Percentiles rank a stretch among this genome's conserved stretches.
These are phyloP conservation scores for Amaranthus palmeri DNA, from an alignment of 148 eudicot species.

Conservation along the genomic window DNA sequence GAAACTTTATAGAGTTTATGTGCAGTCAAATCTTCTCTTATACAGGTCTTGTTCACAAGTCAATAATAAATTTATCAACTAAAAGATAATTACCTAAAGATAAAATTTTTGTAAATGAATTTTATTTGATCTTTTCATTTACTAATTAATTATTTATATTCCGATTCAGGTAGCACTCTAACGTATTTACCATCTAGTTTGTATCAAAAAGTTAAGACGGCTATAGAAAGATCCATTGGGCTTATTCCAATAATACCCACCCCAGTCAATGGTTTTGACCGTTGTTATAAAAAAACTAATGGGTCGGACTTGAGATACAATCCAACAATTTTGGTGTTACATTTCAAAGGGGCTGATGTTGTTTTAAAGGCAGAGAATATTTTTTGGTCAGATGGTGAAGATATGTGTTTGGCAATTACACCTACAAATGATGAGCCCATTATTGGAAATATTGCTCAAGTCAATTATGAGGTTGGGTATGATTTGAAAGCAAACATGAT, in stretches of 20 bases:
- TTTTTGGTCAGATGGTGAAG: conserved; percentile 3
- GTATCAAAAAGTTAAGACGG: conserved; percentile 16
- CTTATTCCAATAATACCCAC: neutral
- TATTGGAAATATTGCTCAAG: conserved; percentile 39
- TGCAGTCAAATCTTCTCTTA: too few species aligned
- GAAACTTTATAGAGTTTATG: too few species aligned
- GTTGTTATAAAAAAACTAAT: conserved; percentile 15
- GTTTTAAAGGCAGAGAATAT: conserved; percentile 19
- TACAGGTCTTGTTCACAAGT: too few species aligned
- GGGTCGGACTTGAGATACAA: neutral
- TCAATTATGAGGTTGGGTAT: conserved; percentile 23
- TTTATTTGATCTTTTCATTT: too few species aligned
- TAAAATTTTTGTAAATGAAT: too few species aligned
- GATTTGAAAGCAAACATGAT: conserved; percentile 19
- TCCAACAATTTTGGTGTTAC: conserved; percentile 23
- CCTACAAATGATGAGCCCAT: conserved; percentile 19
- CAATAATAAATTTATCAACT: too few species aligned
- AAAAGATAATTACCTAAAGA: conserved; percentile 11
- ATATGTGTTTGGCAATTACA: conserved; percentile 28
- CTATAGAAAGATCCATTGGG: conserved; percentile 8
- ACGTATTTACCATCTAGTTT: conserved; percentile 14
- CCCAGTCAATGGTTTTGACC: conserved; percentile 7
- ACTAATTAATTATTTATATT: too few species aligned
- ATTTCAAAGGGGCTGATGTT: conserved; percentile 36
- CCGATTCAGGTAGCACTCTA: conserved; percentile 34